Percentiles rank a stretch among this genome's conserved stretches.
These are phyloP conservation scores for Parathielavia hyrcaniae DNA, from an alignment of 495 filamentous ascomycete species.

Conservation along the genomic window DNA sequence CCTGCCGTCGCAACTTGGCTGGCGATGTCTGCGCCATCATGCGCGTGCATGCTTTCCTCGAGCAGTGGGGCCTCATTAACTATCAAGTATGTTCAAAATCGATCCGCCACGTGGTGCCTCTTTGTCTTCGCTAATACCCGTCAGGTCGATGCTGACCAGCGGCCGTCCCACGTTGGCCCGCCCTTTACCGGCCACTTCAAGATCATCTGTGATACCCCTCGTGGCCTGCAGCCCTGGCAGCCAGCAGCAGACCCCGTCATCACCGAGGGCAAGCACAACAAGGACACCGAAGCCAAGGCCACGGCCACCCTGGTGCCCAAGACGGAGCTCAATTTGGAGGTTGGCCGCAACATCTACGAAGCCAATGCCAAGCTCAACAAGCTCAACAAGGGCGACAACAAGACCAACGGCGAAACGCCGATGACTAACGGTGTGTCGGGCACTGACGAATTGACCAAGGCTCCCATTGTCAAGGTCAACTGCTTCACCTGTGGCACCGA, in stretches of 20 bases:
- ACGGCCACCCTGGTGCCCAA: conserved; percentile 60
- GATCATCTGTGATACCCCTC: conserved; percentile 87
- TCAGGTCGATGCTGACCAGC: conserved; percentile 90
- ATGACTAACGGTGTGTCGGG: conserved; percentile 52
- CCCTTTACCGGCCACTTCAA: conserved; percentile 97
- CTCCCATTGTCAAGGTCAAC: conserved; percentile 51
- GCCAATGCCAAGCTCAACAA: conserved; percentile 80
- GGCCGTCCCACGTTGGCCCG: conserved; percentile 90
- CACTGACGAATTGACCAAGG: conserved; percentile 53
- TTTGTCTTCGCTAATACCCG: conserved; percentile 23
- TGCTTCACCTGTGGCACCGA: conserved; percentile 90
- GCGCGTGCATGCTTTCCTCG: conserved; percentile 96
- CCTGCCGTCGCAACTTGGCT: conserved; percentile 91
- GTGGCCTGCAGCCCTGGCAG: conserved; percentile 90
- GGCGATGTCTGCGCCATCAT: conserved; percentile 98
- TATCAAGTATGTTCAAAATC: conserved; percentile 70
- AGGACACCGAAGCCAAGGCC: conserved; percentile 67
- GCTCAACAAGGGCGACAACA: conserved; percentile 48
- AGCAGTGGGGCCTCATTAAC: conserved; percentile 98
- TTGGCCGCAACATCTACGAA: conserved; percentile 93
- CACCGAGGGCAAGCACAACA: conserved; percentile 60
- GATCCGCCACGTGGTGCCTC: not conserved
- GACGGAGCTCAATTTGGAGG: conserved; percentile 76
- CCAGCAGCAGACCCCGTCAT: conserved; percentile 70
- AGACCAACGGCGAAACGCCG: conserved; percentile 66